phyloP scores from a whole-genome alignment of 257 asterid species.

The Lithospermum erythrorhizon region DNA sequence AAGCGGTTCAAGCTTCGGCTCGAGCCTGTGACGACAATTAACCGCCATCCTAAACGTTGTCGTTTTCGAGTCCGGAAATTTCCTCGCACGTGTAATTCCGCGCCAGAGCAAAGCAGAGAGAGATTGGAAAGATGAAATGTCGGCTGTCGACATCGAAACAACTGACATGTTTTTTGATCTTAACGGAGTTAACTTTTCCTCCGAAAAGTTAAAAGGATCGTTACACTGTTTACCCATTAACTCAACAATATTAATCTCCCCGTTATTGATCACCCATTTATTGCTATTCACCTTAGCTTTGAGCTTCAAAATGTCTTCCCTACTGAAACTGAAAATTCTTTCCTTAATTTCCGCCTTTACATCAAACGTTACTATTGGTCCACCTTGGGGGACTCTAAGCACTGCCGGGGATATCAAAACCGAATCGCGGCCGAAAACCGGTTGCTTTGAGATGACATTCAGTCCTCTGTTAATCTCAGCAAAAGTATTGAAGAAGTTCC shows the following conservation, averaged over 20 bases:
- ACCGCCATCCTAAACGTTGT: constrained; percentile 95
- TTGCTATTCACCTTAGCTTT: constrained; percentile 54
- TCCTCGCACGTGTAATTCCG: constrained; percentile 79
- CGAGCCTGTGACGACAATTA: constrained; percentile 75
- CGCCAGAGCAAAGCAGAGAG: constrained; percentile 76
- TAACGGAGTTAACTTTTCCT: constrained; percentile 35
- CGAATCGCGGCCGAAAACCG: constrained; percentile 52
- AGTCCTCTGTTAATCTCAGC: constrained; percentile 51
- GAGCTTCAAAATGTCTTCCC: constrained; percentile 55
- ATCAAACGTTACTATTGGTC: constrained; percentile 73
- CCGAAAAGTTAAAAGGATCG: constrained; percentile 24
- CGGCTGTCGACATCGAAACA: constrained; percentile 26
- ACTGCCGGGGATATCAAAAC: constrained; percentile 59
- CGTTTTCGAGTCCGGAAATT: constrained; percentile 28
- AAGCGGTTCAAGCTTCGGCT: constrained; percentile 53
- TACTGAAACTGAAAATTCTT: constrained; percentile 60
- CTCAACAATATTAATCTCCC: constrained; percentile 11
- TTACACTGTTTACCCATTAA: constrained; percentile 27
- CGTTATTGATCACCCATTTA: constrained; percentile 7
- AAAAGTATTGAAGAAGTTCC: constrained; percentile 82
- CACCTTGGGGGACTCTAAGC: constrained; percentile 50
- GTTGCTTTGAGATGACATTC: constrained; percentile 33
- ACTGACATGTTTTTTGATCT: not conserved
- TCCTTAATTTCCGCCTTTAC: constrained; percentile 65
- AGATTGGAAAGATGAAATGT: constrained; percentile 83